A percentile compares a stretch with the other conserved stretches of the same genome.
These are phyloP conservation scores for Phytophthora cactorum DNA, from an alignment of 352 stramenopile species.

Conservation along the genomic window DNA sequence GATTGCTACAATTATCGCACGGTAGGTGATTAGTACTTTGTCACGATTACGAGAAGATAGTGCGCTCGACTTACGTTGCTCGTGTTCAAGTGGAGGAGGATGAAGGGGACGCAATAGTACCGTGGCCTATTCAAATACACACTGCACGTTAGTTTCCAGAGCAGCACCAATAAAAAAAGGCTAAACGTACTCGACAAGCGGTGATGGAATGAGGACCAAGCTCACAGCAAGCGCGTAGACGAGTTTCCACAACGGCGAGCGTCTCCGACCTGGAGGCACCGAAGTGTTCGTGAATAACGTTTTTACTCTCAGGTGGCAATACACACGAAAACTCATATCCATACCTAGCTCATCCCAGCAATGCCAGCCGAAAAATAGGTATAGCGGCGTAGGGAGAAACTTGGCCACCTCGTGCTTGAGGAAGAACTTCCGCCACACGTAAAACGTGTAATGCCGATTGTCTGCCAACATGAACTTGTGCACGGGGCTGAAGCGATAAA, in stretches of 20 bases:
- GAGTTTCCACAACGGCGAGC: constrained; percentile 78
- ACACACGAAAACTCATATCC: constrained; percentile 4
- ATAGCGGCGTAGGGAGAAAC: constrained; percentile 63
- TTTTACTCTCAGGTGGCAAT: not conserved
- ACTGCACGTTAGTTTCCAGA: constrained; percentile 10
- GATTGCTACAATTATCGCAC: constrained; percentile 59
- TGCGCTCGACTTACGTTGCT: constrained; percentile 49
- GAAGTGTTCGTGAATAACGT: not conserved
- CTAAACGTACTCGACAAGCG: constrained; percentile 84
- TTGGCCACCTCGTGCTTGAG: constrained; percentile 74
- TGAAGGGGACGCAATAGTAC: constrained; percentile 84
- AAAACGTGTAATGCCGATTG: constrained; percentile 94
- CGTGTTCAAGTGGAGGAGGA: constrained; percentile 82
- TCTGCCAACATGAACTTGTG: constrained; percentile 93
- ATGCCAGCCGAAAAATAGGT: constrained; percentile 70
- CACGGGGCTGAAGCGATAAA: constrained; percentile 74
- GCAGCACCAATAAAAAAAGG: not conserved
- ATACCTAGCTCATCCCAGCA: constrained; percentile 74
- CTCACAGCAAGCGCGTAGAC: constrained; percentile 75
- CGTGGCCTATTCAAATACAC: constrained; percentile 55
- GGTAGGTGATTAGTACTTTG: constrained; percentile 4
- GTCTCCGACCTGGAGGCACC: constrained; percentile 44
- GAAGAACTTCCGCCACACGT: constrained; percentile 91
- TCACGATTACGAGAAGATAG: not conserved
- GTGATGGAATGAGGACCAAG: constrained; percentile 87